These are phyloP conservation scores for Psophocarpus tetragonolobus DNA, from an alignment of 306 rosid species.

Conservation along the genomic window DNA sequence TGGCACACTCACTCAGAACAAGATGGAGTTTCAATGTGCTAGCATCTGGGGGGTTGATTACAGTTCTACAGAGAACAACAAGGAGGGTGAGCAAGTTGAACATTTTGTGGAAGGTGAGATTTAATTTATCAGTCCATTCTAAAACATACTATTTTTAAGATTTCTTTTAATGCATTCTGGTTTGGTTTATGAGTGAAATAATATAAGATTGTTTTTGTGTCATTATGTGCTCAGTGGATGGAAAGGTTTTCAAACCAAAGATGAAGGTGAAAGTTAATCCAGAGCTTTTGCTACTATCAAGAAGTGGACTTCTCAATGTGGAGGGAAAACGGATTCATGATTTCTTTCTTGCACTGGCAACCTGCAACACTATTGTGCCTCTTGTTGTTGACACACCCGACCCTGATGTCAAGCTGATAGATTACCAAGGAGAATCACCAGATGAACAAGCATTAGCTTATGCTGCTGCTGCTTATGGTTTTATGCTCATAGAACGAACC, in stretches of 20 bases:
- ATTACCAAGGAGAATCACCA: slow-evolving; percentile 99
- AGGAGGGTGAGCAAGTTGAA: slow-evolving; percentile 44
- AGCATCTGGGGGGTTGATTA: slow-evolving; percentile 92
- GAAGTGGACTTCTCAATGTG: slow-evolving; percentile 44
- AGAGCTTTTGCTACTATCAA: slow-evolving; percentile 57
- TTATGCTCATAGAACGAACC: slow-evolving; percentile 86
- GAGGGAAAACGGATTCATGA: slow-evolving; percentile 61
- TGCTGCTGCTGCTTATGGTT: slow-evolving; percentile 94
- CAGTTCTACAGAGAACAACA: slow-evolving; percentile 39
- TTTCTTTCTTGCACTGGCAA: slow-evolving; percentile 90
- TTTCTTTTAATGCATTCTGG: neutral
- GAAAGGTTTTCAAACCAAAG: slow-evolving; percentile 66
- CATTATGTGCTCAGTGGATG: slow-evolving; percentile 61
- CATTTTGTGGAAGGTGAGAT: slow-evolving; percentile 60
- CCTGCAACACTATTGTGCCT: slow-evolving; percentile 98
- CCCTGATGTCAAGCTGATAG: slow-evolving; percentile 68
- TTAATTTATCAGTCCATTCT: neutral
- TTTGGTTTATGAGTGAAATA: slow-evolving; percentile 11
- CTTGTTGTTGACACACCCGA: slow-evolving; percentile 70
- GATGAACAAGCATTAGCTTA: slow-evolving; percentile 95
- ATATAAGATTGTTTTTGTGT: slow-evolving; percentile 13
- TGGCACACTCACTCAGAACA: slow-evolving; percentile 96
- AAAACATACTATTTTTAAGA: neutral
- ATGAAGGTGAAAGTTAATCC: slow-evolving; percentile 76
- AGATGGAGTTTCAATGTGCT: slow-evolving; percentile 94